phyloP scores from a whole-genome alignment of 768 basidiomycete genomes.

The Rhodotorula diobovata region DNA sequence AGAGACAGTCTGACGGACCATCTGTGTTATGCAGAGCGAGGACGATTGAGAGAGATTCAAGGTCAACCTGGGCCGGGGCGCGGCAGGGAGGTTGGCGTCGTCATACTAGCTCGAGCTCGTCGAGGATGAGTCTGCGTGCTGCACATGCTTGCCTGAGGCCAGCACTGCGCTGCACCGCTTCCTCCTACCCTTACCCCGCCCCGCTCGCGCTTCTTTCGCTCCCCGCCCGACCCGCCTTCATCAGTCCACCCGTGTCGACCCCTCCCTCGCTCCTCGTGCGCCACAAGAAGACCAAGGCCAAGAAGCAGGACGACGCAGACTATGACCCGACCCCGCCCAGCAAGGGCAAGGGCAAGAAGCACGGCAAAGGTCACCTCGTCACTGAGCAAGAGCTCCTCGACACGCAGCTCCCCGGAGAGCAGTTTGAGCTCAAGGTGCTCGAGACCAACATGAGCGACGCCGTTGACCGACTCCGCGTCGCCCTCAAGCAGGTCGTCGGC shows the following conservation, averaged over 20 bases:
- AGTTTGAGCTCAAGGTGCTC: slow-evolving; percentile 19
- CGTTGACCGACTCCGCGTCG: slow-evolving; percentile 27
- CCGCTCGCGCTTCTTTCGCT: not conserved
- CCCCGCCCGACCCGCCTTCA: not conserved
- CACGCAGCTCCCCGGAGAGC: slow-evolving; percentile 32
- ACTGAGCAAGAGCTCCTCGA: slow-evolving; percentile 27
- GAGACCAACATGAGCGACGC: slow-evolving; percentile 19
- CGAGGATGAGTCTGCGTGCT: not conserved
- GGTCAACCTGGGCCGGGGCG: too few species aligned
- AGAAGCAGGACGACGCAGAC: slow-evolving; percentile 7
- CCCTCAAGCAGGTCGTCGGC: slow-evolving; percentile 32
- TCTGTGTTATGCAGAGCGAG: too few species aligned
- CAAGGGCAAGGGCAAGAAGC: slow-evolving; percentile 28
- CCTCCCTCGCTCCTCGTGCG: slow-evolving; percentile 7
- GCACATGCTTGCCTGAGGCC: not conserved
- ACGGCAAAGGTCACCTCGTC: slow-evolving; percentile 27
- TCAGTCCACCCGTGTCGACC: not conserved
- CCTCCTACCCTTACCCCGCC: not conserved
- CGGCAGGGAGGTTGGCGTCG: not conserved
- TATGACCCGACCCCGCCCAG: not conserved
- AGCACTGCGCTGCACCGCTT: not conserved
- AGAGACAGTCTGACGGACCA: not conserved
- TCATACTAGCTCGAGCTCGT: not conserved
- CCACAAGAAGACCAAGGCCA: slow-evolving; percentile 33
- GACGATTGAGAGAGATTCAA: too few species aligned